phyloP scores from a whole-genome alignment of 306 rosid genomes.

The Acacia confusa region DNA sequence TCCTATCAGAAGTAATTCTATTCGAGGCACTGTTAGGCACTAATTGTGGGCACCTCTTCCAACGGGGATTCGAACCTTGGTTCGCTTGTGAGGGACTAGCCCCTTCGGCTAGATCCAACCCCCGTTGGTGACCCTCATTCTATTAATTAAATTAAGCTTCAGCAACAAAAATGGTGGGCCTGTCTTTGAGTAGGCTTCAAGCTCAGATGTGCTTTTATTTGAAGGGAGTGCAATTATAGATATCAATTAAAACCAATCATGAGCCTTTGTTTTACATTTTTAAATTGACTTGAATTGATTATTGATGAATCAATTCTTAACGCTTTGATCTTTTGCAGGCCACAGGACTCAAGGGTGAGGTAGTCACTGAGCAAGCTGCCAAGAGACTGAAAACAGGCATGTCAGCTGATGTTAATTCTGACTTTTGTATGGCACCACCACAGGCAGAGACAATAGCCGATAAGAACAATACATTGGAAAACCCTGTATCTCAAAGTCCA shows the following conservation, averaged over 20 bases:
- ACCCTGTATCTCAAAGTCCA: conserved; percentile 51
- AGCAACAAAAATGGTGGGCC: background rate
- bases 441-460: conserved; percentile 51
- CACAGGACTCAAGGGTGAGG: conserved; percentile 68
- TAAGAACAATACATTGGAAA: conserved; percentile 48
- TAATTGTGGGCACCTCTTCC: too few relatives aligned
- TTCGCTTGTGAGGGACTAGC: too few relatives aligned
- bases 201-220: background rate
- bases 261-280: background rate
- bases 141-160: background rate
- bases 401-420: conserved; percentile 54
- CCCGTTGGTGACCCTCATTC: background rate
- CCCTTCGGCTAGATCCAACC: too few relatives aligned
- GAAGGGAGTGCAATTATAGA: background rate
- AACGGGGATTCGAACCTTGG: too few relatives aligned
- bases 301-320: background rate
- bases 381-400: conserved; percentile 71
- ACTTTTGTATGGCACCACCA: conserved; percentile 41
- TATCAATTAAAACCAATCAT: background rate
- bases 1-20: too few relatives aligned
- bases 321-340: conserved; percentile 54
- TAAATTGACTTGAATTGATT: background rate
- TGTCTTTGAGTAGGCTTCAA: background rate
- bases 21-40: too few relatives aligned
- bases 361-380: conserved; percentile 59